These are phyloP conservation scores for Plasmodium adleri DNA, from an alignment of 169 alveolate species.

Conservation along the genomic window DNA sequence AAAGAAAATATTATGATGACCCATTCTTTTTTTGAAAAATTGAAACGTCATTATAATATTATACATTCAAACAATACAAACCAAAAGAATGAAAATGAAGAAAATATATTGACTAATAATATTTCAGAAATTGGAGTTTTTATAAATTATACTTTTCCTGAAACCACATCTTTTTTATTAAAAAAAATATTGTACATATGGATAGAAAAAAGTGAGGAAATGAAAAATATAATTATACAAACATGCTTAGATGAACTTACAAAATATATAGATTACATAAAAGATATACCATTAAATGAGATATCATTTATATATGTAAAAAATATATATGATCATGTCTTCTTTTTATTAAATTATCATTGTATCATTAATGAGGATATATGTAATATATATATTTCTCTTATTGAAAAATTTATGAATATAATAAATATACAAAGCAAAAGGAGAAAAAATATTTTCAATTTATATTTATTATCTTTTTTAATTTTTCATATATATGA, in stretches of 20 bases:
- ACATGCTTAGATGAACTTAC: slow-evolving; percentile 30
- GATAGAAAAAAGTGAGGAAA: slow-evolving; percentile 48
- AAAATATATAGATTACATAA: slow-evolving; percentile 36
- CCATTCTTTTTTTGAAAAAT: too few relatives aligned
- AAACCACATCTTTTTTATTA: slow-evolving; percentile 48
- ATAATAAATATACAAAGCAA: slow-evolving; percentile 3
- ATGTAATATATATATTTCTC: slow-evolving; percentile 23
- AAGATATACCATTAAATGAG: slow-evolving; percentile 16
- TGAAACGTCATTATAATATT: too few relatives aligned
- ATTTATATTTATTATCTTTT: slow-evolving; percentile 16
- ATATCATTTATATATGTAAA: slow-evolving; percentile 23
- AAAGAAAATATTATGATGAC: too few relatives aligned
- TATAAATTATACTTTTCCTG: slow-evolving; percentile 31
- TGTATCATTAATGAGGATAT: slow-evolving; percentile 12
- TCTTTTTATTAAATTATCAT: slow-evolving; percentile 53
- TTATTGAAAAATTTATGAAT: slow-evolving; percentile 23
- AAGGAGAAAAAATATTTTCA: neutral
- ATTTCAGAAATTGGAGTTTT: neutral
- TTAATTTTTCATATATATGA: slow-evolving; percentile 39
- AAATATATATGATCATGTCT: slow-evolving; percentile 55
- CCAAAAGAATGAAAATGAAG: neutral
- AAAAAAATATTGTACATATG: slow-evolving; percentile 68
- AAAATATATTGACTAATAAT: neutral
- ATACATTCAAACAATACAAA: neutral
- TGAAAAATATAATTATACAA: slow-evolving; percentile 49